phyloP scores from a whole-genome alignment of 805 yeast species.

The Metschnikowia vanudenii region DNA sequence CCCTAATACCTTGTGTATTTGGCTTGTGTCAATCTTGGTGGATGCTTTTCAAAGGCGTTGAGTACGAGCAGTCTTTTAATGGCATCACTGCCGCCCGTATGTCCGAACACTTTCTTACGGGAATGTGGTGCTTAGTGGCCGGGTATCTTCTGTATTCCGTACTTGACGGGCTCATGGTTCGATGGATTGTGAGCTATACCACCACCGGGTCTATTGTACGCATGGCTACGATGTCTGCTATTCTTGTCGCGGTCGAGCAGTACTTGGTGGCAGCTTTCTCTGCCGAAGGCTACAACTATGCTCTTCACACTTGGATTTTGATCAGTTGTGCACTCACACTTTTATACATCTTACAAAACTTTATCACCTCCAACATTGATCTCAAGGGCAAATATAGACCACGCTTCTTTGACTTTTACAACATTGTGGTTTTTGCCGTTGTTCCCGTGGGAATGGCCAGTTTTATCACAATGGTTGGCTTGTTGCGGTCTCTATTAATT shows the following conservation, averaged over 20 bases:
- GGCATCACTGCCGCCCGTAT: constrained; percentile 59
- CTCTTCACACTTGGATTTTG: constrained; percentile 86
- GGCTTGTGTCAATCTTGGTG: constrained; percentile 51
- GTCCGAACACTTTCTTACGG: constrained; percentile 77
- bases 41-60: constrained; percentile 26
- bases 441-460: constrained; percentile 98
- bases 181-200: constrained; percentile 92
- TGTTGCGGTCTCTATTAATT: constrained; percentile 72
- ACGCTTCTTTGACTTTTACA: constrained; percentile 81
- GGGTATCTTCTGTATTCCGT: constrained; percentile 81
- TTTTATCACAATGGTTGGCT: constrained; percentile 84
- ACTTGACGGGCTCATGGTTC: constrained; percentile 82
- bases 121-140: constrained; percentile 90
- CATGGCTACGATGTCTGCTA: constrained; percentile 76
- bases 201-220: constrained; percentile 85
- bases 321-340: constrained; percentile 82
- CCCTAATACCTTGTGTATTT: constrained; percentile 63
- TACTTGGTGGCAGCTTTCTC: constrained; percentile 60
- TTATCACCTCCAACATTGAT: constrained; percentile 75
- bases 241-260: constrained; percentile 69
- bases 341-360: constrained; percentile 80
- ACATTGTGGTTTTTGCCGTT: constrained; percentile 91
- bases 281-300: constrained; percentile 68
- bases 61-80: constrained; percentile 15
- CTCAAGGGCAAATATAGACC: constrained; percentile 45